Evolutionary conservation across 164 flowering plant species (phyloP).

Genomic region (Magnolia officinalis): DNA sequence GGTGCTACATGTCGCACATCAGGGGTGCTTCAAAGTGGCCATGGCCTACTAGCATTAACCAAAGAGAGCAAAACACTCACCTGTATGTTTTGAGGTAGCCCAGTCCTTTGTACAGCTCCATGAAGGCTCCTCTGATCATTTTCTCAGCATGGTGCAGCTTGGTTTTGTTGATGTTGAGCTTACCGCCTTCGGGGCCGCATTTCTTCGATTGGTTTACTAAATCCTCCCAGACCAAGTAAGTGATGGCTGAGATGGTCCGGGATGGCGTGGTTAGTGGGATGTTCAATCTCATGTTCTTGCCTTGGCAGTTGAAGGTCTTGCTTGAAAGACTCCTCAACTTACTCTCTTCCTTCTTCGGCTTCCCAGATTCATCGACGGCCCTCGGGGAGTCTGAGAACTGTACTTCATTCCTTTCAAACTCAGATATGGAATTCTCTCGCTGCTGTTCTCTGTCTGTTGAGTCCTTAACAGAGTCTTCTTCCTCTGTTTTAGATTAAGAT

Average conservation of each 20-base stretch:
- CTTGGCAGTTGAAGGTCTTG: conserved; percentile 54
- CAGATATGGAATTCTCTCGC: conserved; percentile 35
- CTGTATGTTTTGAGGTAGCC: conserved; percentile 84
- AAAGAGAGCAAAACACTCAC: conserved; percentile 23
- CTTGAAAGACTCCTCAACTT: conserved; percentile 49
- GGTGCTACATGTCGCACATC: no score
- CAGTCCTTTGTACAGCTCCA: conserved; percentile 86
- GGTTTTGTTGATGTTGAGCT: conserved; percentile 61
- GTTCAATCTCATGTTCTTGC: conserved; percentile 64
- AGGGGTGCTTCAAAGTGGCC: no score
- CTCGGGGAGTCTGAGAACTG: conserved; percentile 36
- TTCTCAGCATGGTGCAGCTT: conserved; percentile 88
- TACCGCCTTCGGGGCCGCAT: conserved; percentile 48
- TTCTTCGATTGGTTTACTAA: conserved; percentile 62
- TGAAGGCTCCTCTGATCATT: conserved; percentile 81
- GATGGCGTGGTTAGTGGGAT: conserved; percentile 87
- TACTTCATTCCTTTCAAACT: conserved; percentile 36
- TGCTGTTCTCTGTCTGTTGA: conserved; percentile 52
- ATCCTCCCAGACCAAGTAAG: conserved; percentile 75
- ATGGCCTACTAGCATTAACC: neutral
- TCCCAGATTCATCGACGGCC: conserved; percentile 42
- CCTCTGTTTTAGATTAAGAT: conserved; percentile 13
- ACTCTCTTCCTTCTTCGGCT: conserved; percentile 44
- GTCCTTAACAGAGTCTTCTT: conserved; percentile 53
- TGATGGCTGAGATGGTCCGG: conserved; percentile 72